Evolutionary conservation across 352 stramenopile species (phyloP).

Genomic region (Poterioochromonas sp.): DNA sequence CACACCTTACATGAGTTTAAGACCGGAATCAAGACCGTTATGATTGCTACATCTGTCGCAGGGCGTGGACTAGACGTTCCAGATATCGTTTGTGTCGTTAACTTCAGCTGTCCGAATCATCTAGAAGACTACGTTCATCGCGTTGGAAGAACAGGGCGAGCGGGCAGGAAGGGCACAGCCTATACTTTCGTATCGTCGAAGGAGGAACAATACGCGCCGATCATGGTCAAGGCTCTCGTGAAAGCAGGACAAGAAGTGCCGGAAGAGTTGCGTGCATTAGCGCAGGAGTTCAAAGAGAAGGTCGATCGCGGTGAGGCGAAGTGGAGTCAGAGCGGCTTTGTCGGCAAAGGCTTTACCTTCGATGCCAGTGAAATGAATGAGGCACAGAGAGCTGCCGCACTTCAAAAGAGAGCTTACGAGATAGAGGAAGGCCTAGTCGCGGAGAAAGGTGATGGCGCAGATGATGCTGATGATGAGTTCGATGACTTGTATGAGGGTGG

Average conservation of each 20-base stretch:
- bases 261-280: conserved; percentile 73
- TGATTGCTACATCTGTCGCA: conserved; percentile 80
- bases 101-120: conserved; percentile 98
- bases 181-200: conserved; percentile 97
- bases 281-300: conserved; percentile 90
- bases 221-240: conserved; percentile 90
- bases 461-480: not conserved
- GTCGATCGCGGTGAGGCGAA: conserved; percentile 85
- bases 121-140: conserved; percentile 99
- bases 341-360: conserved; percentile 95
- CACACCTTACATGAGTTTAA: conserved; percentile 99
- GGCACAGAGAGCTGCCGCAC: conserved; percentile 76
- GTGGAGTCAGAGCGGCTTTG: conserved; percentile 89
- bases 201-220: conserved; percentile 93
- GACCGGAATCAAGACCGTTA: conserved; percentile 75
- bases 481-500: not conserved
- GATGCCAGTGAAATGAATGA: conserved; percentile 93
- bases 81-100: conserved; percentile 94
- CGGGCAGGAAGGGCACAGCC: conserved; percentile 87
- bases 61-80: conserved; percentile 95
- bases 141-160: conserved; percentile 80
- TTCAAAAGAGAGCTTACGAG: conserved; percentile 55
- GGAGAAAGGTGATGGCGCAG: conserved; percentile 47
- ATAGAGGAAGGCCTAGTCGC: conserved; percentile 46
- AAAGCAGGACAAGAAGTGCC: conserved; percentile 64